Evolutionary conservation across 1,284 basidiomycete genomes (phyloP).

Genomic region (Malassezia globosa): DNA sequence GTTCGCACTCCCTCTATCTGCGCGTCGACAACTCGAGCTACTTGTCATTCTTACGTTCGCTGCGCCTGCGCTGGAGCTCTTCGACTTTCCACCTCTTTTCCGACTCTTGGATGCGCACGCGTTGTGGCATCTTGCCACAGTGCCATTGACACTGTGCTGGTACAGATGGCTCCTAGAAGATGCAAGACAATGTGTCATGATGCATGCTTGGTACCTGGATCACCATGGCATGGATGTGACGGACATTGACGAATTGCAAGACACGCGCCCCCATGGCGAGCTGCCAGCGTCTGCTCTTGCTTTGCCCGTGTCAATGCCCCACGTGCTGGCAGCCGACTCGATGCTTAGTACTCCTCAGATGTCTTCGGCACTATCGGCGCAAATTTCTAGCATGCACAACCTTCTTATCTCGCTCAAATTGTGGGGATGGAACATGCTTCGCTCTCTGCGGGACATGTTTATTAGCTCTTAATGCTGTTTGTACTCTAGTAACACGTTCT

Average conservation of each 20-base stretch:
- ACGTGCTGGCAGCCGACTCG: neutral
- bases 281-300: neutral
- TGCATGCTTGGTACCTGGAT: slow-evolving; percentile 29
- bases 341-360: neutral
- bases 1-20: slow-evolving; percentile 2
- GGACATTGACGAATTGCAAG: slow-evolving; percentile 1
- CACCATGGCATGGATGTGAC: slow-evolving; percentile 10
- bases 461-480: slow-evolving; percentile 5
- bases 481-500: neutral
- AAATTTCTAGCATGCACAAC: neutral
- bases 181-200: slow-evolving; percentile 34
- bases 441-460: slow-evolving; percentile 3
- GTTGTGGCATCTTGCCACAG: slow-evolving; percentile 83
- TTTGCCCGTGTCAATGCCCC: neutral
- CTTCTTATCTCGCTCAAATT: neutral
- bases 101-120: slow-evolving; percentile 82
- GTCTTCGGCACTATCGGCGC: neutral
- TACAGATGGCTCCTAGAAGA: slow-evolving; percentile 49
- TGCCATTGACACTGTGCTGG: slow-evolving; percentile 69
- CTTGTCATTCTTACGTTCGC: slow-evolving; percentile 58
- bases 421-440: slow-evolving; percentile 1
- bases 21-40: slow-evolving; percentile 49
- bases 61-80: slow-evolving; percentile 71
- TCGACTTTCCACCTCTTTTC: slow-evolving; percentile 72
- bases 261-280: neutral